phyloP scores from a whole-genome alignment of 1,284 basidiomycete genomes.

The Thelephora terrestris region DNA sequence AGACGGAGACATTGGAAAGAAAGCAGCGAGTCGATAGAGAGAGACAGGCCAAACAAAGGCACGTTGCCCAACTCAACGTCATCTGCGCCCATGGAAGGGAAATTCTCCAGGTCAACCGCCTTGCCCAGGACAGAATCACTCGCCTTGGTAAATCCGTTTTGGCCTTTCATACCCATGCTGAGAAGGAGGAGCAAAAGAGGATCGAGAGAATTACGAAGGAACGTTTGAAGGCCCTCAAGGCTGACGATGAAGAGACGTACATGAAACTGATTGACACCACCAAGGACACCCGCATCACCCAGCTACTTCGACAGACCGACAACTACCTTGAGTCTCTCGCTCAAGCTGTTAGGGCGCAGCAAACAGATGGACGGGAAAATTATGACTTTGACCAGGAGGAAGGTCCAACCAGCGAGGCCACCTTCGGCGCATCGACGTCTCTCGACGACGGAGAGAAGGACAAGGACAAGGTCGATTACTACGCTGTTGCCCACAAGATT shows the following conservation, averaged over 20 bases:
- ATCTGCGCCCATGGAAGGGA: constrained; percentile 85
- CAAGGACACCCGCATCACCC: constrained; percentile 98
- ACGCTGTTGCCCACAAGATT: constrained; percentile 90
- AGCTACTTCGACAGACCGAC: constrained; percentile 92
- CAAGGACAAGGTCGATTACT: constrained; percentile 88
- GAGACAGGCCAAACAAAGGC: constrained; percentile 90
- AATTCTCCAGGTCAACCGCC: constrained; percentile 52
- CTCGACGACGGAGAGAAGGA: constrained; percentile 53
- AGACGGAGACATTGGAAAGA: constrained; percentile 85
- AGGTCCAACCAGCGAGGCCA: constrained; percentile 76
- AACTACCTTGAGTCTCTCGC: constrained; percentile 91
- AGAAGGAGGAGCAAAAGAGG: constrained; percentile 98
- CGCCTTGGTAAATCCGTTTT: constrained; percentile 83
- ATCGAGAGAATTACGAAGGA: constrained; percentile 96
- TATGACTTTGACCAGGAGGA: constrained; percentile 41
- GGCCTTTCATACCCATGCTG: constrained; percentile 80
- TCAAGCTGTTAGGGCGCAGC: constrained; percentile 90
- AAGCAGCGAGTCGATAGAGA: constrained; percentile 91
- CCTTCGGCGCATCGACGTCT: constrained; percentile 76
- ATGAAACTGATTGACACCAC: constrained; percentile 99
- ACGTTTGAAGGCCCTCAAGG: constrained; percentile 95
- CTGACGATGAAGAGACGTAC: constrained; percentile 98
- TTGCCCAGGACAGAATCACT: constrained; percentile 67
- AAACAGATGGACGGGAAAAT: constrained; percentile 54
- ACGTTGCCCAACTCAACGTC: constrained; percentile 86